A percentile compares a stretch with the other conserved stretches of the same genome.
These are phyloP conservation scores for Hymenoscyphus linearis DNA, from an alignment of 2,329 filamentous ascomycete species.

Conservation along the genomic window DNA sequence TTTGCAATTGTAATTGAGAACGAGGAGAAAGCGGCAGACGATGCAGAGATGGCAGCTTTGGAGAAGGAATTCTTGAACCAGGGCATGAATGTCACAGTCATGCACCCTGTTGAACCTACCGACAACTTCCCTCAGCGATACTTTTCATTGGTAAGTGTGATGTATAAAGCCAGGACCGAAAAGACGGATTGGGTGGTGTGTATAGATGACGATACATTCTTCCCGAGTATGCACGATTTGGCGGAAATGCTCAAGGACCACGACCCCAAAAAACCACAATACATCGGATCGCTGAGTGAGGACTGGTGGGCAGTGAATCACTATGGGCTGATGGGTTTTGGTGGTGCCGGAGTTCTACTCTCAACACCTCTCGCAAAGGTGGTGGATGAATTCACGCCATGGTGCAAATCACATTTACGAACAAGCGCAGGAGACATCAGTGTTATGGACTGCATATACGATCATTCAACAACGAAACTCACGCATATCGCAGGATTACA, in stretches of 20 bases:
- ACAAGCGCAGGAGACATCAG: constrained; percentile 29
- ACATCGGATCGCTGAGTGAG: constrained; percentile 28
- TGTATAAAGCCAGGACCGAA: constrained; percentile 35
- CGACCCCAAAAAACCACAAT: constrained; percentile 24
- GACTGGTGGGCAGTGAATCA: constrained; percentile 31
- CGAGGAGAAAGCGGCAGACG: constrained; percentile 21
- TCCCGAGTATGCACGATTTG: constrained; percentile 28
- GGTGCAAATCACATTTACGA: constrained; percentile 25
- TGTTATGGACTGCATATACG: constrained; percentile 31
- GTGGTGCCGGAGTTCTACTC: constrained; percentile 29
- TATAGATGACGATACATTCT: constrained; percentile 33
- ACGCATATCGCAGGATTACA: constrained; percentile 26
- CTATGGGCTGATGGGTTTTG: constrained; percentile 31
- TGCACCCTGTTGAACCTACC: constrained; percentile 22
- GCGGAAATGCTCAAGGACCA: constrained; percentile 31
- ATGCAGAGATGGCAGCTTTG: constrained; percentile 24
- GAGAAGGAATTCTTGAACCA: constrained; percentile 22
- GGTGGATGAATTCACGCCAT: constrained; percentile 23
- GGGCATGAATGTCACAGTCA: constrained; percentile 27
- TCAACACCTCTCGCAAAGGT: constrained; percentile 25
- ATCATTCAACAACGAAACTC: constrained; percentile 23
- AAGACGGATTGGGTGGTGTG: constrained; percentile 32
- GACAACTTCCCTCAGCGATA: constrained; percentile 35
- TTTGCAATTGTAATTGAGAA: constrained; percentile 30
- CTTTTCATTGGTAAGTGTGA: constrained; percentile 39